phyloP scores from a whole-genome alignment of 1,139 yeast genomes.

The Kurtzmaniella natalensis region DNA sequence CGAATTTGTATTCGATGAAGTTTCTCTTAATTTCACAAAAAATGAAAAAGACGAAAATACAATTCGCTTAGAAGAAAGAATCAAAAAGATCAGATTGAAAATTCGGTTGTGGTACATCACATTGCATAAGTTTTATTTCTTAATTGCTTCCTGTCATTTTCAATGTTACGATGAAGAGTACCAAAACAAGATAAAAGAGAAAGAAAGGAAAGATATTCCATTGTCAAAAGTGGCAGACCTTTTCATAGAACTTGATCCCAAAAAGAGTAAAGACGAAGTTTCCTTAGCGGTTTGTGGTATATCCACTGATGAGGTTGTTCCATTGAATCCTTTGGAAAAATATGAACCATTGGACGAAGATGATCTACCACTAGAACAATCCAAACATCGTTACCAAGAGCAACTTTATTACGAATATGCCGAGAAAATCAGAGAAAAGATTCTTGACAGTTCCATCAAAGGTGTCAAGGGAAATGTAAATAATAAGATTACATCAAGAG shows the following conservation, averaged over 20 bases:
- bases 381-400: constrained; percentile 19
- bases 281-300: constrained; percentile 21
- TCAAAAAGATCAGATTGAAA: constrained; percentile 21
- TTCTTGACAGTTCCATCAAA: constrained; percentile 43
- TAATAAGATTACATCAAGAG: constrained; percentile 24
- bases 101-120: constrained; percentile 53
- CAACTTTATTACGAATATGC: constrained; percentile 55
- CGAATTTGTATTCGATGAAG: constrained; percentile 11
- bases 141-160: constrained; percentile 77
- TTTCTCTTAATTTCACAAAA: constrained; percentile 16
- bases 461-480: constrained; percentile 26
- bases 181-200: constrained; percentile 17
- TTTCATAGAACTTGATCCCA: constrained; percentile 5
- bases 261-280: constrained; percentile 15
- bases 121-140: constrained; percentile 72
- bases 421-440: constrained; percentile 51
- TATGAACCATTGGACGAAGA: constrained; percentile 5
- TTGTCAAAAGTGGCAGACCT: constrained; percentile 7
- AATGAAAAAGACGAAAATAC: constrained; percentile 10
- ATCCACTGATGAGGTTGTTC: constrained; percentile 11
- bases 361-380: constrained; percentile 2
- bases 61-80: constrained; percentile 17
- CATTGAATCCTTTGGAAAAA: constrained; percentile 8
- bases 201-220: constrained; percentile 9
- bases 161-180: constrained; percentile 52